Evolutionary conservation across 352 stramenopile genomes (phyloP).

Genomic region (Globisporangium sylvaticum): DNA sequence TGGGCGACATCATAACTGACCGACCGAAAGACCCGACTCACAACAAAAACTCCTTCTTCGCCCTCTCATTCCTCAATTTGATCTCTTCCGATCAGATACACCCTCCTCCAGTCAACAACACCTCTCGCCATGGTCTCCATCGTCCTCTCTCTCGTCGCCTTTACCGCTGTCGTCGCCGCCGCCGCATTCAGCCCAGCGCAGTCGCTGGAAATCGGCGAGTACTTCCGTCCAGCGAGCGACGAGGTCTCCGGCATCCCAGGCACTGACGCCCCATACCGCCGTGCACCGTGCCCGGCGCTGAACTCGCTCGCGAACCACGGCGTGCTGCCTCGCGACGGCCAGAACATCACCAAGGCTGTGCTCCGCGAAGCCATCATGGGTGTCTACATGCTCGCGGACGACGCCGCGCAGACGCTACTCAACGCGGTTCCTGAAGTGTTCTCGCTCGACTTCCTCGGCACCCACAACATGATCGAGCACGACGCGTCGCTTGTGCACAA

Average conservation of each 20-base stretch:
- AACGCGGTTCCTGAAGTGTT: conserved; percentile 30
- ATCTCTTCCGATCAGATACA: not conserved
- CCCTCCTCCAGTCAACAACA: too few relatives aligned
- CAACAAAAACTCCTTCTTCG: too few relatives aligned
- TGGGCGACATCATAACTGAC: too few relatives aligned
- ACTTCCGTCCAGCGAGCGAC: conserved; percentile 32
- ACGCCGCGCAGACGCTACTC: conserved; percentile 29
- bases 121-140: not conserved
- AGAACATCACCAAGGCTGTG: conserved; percentile 34
- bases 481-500: conserved; percentile 39
- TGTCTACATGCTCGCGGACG: conserved; percentile 42
- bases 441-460: conserved; percentile 41
- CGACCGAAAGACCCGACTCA: too few relatives aligned
- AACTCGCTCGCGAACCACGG: conserved; percentile 72
- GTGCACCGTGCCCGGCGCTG: conserved; percentile 55
- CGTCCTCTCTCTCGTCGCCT: not conserved
- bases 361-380: conserved; percentile 34
- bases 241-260: conserved; percentile 47
- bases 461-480: conserved; percentile 59
- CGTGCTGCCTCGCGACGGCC: conserved; percentile 49
- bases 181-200: not conserved
- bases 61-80: too few relatives aligned
- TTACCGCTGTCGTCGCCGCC: not conserved
- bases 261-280: conserved; percentile 34
- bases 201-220: conserved; percentile 11